Evolutionary conservation across 2,329 filamentous ascomycete species (phyloP).

Genomic region (Pseudocercospora musae): DNA sequence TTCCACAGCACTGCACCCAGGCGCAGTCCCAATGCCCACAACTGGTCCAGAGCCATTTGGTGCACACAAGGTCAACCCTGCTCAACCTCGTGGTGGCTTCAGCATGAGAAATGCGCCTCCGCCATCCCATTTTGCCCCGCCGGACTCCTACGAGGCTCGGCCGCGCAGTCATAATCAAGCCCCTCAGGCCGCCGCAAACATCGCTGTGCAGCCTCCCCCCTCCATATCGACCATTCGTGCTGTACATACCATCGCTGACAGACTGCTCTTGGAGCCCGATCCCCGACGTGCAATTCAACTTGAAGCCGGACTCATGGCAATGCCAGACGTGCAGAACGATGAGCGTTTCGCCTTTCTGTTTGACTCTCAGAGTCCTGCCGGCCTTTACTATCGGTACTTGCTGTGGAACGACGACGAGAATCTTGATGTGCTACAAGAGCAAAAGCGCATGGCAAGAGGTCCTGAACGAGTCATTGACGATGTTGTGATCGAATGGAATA

Average conservation of each 20-base stretch:
- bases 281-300: constrained; percentile 66
- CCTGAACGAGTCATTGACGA: constrained; percentile 61
- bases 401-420: constrained; percentile 60
- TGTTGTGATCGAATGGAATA: constrained; percentile 71
- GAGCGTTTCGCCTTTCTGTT: constrained; percentile 95
- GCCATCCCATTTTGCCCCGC: constrained; percentile 66
- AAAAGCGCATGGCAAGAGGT: constrained; percentile 38
- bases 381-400: constrained; percentile 89
- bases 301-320: constrained; percentile 86
- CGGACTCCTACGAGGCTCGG: constrained; percentile 61
- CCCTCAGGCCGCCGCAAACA: constrained; percentile 18
- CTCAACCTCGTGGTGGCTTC: constrained; percentile 35
- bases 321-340: constrained; percentile 76
- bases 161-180: neutral
- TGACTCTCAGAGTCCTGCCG: constrained; percentile 74
- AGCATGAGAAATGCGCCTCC: constrained; percentile 45
- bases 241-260: constrained; percentile 85
- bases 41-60: constrained; percentile 30
- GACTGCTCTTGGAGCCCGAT: constrained; percentile 62
- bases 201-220: constrained; percentile 63
- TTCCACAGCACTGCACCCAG: constrained; percentile 44
- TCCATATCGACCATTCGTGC: constrained; percentile 76
- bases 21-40: constrained; percentile 1
- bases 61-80: constrained; percentile 25
- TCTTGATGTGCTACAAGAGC: constrained; percentile 42